Percentiles rank a stretch among this genome's conserved stretches.
Conservation (phyloP, 352 stramenopile species). For the Blastocystis sp. region DNA sequence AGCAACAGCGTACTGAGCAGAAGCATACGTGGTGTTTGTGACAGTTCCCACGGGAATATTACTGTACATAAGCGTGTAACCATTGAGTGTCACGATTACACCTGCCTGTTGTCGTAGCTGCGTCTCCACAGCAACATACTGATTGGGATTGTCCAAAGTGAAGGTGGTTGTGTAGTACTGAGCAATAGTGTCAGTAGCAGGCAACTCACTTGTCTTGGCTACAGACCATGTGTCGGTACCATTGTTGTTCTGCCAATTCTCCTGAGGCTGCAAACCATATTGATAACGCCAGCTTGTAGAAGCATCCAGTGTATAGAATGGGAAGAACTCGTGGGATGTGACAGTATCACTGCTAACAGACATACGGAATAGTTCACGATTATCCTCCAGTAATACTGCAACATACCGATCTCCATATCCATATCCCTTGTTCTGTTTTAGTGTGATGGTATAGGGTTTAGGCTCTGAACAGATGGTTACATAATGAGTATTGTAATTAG, state of each 20-base stretch:
- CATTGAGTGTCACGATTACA: conserved; percentile 28
- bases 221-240: conserved; percentile 28
- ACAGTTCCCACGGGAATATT: conserved; percentile 25
- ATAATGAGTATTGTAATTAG: conserved; percentile 4
- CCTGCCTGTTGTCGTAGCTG: conserved; percentile 49
- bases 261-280: conserved; percentile 29
- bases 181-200: conserved; percentile 38
- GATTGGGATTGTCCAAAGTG: not conserved
- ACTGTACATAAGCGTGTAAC: not conserved
- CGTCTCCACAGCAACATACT: conserved; percentile 20
- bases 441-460: not conserved
- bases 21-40: conserved; percentile 3
- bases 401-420: not conserved
- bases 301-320: conserved; percentile 31
- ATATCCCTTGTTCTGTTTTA: not conserved
- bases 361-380: conserved; percentile 33
- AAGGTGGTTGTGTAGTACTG: conserved; percentile 62
- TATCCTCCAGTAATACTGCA: not conserved
- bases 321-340: conserved; percentile 2
- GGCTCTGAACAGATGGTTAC: not conserved
- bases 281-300: not conserved
- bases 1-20: conserved; percentile 31
- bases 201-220: conserved; percentile 14
- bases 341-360: not conserved
- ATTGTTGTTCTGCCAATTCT: conserved; percentile 47